A percentile compares a stretch with the other conserved stretches of the same genome.
These are phyloP conservation scores for Botrytis porri DNA, from an alignment of 2,329 filamentous ascomycete genomes.

Conservation along the genomic window DNA sequence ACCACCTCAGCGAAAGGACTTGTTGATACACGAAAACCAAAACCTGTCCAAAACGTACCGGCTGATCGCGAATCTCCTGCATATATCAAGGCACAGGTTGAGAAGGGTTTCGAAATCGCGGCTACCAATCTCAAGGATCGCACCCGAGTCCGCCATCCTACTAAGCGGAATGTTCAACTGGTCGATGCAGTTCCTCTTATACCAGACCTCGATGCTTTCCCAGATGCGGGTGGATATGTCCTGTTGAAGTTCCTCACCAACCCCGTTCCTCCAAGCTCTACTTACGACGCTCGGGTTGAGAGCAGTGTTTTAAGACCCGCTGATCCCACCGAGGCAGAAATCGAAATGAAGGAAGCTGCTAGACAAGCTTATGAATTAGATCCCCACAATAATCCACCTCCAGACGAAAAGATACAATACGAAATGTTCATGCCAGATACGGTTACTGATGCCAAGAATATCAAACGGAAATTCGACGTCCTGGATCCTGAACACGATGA, in stretches of 20 bases:
- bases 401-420: slow-evolving; percentile 60
- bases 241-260: slow-evolving; percentile 67
- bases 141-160: slow-evolving; percentile 55
- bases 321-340: slow-evolving; percentile 53
- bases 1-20: slow-evolving; percentile 51
- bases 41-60: slow-evolving; percentile 45
- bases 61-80: slow-evolving; percentile 58
- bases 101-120: slow-evolving; percentile 57
- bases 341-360: slow-evolving; percentile 46
- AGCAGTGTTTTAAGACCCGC: slow-evolving; percentile 60
- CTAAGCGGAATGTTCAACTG: slow-evolving; percentile 53
- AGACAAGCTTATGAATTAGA: slow-evolving; percentile 56
- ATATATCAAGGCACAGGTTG: slow-evolving; percentile 66
- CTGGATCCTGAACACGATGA: slow-evolving; percentile 54
- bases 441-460: slow-evolving; percentile 47
- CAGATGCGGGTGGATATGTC: slow-evolving; percentile 66
- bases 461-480: slow-evolving; percentile 60
- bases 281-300: slow-evolving; percentile 60
- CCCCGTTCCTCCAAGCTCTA: slow-evolving; percentile 52
- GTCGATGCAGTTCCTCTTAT: slow-evolving; percentile 60
- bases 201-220: slow-evolving; percentile 66
- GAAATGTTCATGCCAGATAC: slow-evolving; percentile 62
- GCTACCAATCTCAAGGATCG: slow-evolving; percentile 53
- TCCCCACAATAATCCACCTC: slow-evolving; percentile 53
- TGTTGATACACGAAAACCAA: slow-evolving; percentile 43